phyloP scores from a whole-genome alignment of 2,329 filamentous ascomycete genomes.

The Sporothrix globosa region DNA sequence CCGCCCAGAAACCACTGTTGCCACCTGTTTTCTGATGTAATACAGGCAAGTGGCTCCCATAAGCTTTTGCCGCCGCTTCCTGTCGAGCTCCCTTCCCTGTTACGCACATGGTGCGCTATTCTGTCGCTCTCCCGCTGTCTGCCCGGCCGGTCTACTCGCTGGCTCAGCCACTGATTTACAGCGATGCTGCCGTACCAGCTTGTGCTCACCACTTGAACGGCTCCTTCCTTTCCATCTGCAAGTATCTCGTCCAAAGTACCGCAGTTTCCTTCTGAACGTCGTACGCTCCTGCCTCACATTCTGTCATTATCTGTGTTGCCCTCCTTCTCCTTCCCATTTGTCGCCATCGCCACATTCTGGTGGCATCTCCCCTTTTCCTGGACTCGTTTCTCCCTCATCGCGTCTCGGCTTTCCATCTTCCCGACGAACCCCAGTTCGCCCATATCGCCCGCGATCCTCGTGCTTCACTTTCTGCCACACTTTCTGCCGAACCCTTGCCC shows the following conservation, averaged over 20 bases:
- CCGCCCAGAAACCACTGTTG: not conserved
- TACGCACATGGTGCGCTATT: not conserved
- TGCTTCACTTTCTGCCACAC: not conserved
- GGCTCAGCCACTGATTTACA: constrained; percentile 13
- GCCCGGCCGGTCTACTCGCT: not conserved
- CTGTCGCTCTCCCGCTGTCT: constrained; percentile 19
- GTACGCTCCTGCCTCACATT: constrained; percentile 1
- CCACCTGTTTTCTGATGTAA: not conserved
- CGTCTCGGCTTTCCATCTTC: constrained; percentile 2
- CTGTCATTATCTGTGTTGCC: not conserved
- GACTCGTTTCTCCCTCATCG: not conserved
- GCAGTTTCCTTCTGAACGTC: constrained; percentile 1
- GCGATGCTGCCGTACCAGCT: too few relatives aligned
- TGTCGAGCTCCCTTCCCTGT: not conserved
- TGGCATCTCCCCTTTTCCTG: not conserved
- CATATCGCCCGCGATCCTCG: constrained; percentile 8
- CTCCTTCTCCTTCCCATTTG: not conserved
- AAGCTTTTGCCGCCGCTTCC: not conserved
- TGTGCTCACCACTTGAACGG: constrained; percentile 19
- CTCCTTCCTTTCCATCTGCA: constrained; percentile 8
- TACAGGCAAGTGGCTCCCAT: not conserved
- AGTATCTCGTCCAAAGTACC: not conserved
- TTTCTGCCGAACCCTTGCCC: not conserved
- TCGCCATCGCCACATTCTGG: not conserved
- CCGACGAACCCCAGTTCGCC: constrained; percentile 7